A percentile compares a stretch with the other conserved stretches of the same genome.
These are phyloP conservation scores for Eimeria mitis DNA, from an alignment of 169 alveolate species.

Conservation along the genomic window DNA sequence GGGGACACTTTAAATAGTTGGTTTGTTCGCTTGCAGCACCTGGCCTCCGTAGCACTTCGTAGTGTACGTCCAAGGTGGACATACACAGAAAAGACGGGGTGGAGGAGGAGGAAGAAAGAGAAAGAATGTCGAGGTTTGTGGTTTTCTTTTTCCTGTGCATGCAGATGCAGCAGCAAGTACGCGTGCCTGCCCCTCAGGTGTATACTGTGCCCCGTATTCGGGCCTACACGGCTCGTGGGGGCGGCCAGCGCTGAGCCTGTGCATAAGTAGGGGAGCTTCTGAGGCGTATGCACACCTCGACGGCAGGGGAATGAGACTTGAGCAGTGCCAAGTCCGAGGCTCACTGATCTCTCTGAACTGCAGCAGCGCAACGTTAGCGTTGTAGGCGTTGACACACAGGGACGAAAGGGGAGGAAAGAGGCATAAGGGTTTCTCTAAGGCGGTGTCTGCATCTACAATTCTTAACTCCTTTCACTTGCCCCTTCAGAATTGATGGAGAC, in stretches of 20 bases:
- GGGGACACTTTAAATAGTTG: too few relatives aligned
- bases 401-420: background rate
- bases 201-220: constrained; percentile 34
- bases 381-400: background rate
- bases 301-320: background rate
- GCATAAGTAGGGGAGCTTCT: background rate
- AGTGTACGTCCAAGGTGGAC: too few relatives aligned
- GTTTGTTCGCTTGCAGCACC: too few relatives aligned
- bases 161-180: background rate
- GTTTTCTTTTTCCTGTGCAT: background rate
- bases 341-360: background rate
- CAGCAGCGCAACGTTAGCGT: too few relatives aligned
- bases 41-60: too few relatives aligned
- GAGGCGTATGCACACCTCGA: background rate
- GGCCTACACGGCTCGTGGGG: constrained; percentile 30
- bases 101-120: background rate
- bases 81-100: background rate
- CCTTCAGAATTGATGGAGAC: too few relatives aligned
- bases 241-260: constrained; percentile 7
- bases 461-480: too few relatives aligned
- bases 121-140: background rate
- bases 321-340: background rate
- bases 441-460: too few relatives aligned
- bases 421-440: too few relatives aligned
- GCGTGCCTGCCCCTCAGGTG: background rate